phyloP scores from a whole-genome alignment of 2,329 filamentous ascomycete genomes.

The Penicillium hordei region DNA sequence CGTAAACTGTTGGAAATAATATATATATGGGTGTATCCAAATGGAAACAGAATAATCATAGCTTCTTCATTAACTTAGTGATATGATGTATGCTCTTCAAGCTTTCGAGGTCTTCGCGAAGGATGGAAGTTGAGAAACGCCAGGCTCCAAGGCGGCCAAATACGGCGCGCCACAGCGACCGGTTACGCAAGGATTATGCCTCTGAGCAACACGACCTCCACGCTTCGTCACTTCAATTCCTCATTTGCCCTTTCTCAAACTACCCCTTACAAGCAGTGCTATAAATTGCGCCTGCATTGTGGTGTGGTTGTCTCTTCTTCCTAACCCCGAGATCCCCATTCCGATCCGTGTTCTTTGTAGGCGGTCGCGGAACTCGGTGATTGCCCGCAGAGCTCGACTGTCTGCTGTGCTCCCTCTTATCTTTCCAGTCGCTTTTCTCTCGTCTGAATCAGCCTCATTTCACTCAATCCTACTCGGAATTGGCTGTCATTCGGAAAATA shows the following conservation, averaged over 20 bases:
- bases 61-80: neutral
- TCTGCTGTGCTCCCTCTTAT: slow-evolving; percentile 5
- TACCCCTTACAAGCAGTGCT: neutral
- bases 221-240: neutral
- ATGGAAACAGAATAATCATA: neutral
- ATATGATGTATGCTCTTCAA: neutral
- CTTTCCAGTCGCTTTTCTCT: neutral
- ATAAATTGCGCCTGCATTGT: neutral
- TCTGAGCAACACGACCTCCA: slow-evolving; percentile 4
- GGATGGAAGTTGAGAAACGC: neutral
- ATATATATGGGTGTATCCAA: neutral
- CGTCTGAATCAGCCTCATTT: neutral
- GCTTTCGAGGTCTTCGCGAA: neutral
- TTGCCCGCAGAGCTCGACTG: slow-evolving; percentile 15
- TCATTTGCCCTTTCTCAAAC: slow-evolving; percentile 1
- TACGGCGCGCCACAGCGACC: slow-evolving; percentile 2
- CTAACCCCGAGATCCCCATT: neutral
- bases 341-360: slow-evolving; percentile 1
- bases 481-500: neutral
- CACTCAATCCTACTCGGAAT: neutral
- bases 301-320: neutral
- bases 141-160: neutral
- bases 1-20: no score
- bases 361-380: slow-evolving; percentile 13
- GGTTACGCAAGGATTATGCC: slow-evolving; percentile 6